phyloP scores from a whole-genome alignment of 768 basidiomycete species.

The Serendipita sp. region DNA sequence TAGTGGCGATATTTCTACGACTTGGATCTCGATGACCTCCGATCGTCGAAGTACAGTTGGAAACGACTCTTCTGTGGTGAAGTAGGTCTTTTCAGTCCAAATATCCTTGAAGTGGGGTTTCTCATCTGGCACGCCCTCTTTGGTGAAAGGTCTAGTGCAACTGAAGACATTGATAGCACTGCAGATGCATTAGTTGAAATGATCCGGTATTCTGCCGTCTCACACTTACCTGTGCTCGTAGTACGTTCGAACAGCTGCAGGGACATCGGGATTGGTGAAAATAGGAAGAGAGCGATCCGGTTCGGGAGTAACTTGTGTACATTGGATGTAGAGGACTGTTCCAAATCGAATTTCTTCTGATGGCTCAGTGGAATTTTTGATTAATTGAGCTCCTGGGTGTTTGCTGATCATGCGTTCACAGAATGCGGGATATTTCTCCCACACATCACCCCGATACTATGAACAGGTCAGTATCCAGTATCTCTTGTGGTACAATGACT shows the following conservation, averaged over 20 bases:
- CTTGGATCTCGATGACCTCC: constrained; percentile 55
- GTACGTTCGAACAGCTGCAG: constrained; percentile 60
- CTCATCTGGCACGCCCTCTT: constrained; percentile 27
- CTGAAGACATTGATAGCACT: constrained; percentile 79
- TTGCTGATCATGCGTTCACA: constrained; percentile 86
- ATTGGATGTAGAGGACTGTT: constrained; percentile 72
- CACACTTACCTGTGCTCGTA: constrained; percentile 61
- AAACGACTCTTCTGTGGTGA: constrained; percentile 74
- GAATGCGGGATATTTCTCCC: constrained; percentile 83
- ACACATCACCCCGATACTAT: constrained; percentile 85
- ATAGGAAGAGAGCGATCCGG: constrained; percentile 61
- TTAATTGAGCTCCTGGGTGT: constrained; percentile 66
- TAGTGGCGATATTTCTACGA: constrained; percentile 70
- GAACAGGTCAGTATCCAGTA: constrained; percentile 5
- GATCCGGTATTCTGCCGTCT: too few relatives aligned
- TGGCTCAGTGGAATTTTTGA: constrained; percentile 60
- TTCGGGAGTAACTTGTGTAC: constrained; percentile 70
- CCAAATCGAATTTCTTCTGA: constrained; percentile 66
- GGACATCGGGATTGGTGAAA: constrained; percentile 74
- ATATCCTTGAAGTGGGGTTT: constrained; percentile 25
- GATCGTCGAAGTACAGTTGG: constrained; percentile 84
- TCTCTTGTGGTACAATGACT: constrained; percentile 14
- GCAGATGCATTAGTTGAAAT: neutral
- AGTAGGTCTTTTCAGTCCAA: constrained; percentile 82
- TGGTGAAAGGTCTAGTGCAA: constrained; percentile 50